phyloP scores from a whole-genome alignment of 129 eudicot species.

The Arctium minus region DNA sequence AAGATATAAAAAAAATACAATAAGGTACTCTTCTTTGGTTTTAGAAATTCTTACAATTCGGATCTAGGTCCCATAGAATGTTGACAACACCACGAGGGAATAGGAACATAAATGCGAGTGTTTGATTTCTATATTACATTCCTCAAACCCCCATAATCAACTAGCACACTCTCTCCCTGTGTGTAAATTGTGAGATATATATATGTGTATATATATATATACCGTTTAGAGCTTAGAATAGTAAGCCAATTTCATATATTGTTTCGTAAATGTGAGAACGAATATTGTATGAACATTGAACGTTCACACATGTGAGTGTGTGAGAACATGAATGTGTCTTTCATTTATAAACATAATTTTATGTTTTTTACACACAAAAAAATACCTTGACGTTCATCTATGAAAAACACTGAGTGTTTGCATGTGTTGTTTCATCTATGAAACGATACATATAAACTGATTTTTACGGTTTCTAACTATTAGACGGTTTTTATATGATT shows the following conservation, averaged over 20 bases:
- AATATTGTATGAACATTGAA: too few species aligned
- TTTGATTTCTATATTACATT: conserved; percentile 16
- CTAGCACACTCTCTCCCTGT: background rate
- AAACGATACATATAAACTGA: too few species aligned
- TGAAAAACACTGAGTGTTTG: too few species aligned
- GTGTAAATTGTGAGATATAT: background rate
- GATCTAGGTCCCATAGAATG: conserved; percentile 68
- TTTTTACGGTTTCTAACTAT: background rate
- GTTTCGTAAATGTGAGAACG: too few species aligned
- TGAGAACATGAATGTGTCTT: too few species aligned
- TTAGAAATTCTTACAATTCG: conserved; percentile 47
- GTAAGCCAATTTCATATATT: too few species aligned
- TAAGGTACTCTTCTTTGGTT: conserved; percentile 16
- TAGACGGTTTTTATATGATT: background rate
- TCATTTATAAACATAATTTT: background rate
- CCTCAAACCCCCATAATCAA: background rate
- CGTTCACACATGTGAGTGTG: too few species aligned
- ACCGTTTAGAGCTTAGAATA: too few species aligned
- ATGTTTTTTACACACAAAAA: too few species aligned
- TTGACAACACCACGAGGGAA: conserved; percentile 57
- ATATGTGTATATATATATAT: too few species aligned
- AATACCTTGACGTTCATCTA: background rate
- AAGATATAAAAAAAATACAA: background rate
- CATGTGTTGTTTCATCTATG: too few species aligned
- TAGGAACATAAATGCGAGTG: conserved; percentile 31